Conservation (phyloP, 306 rosid species). For the Lathyrus sativus region DNA sequence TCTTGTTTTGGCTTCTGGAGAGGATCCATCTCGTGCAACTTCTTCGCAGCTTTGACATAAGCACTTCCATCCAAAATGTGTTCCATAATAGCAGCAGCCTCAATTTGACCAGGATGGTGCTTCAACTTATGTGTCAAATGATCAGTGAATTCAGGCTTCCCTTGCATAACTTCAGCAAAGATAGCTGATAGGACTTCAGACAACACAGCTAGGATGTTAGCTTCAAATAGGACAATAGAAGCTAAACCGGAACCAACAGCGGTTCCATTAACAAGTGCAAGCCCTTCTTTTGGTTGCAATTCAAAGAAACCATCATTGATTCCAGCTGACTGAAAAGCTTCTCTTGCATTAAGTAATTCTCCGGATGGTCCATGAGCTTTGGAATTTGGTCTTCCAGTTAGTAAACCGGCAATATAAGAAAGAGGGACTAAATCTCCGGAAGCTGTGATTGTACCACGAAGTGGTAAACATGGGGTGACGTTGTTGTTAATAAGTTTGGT, state of each 20-base stretch:
- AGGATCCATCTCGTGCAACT: constrained; percentile 57
- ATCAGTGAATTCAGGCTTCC: too few relatives aligned
- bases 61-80: too few relatives aligned
- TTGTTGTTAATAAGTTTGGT: constrained; percentile 70
- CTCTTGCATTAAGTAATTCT: constrained; percentile 33
- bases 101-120: constrained; percentile 81
- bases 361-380: constrained; percentile 56
- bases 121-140: constrained; percentile 67
- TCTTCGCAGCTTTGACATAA: too few relatives aligned
- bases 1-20: constrained; percentile 84
- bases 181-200: too few relatives aligned
- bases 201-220: too few relatives aligned
- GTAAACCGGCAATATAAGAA: constrained; percentile 78
- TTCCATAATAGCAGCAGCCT: too few relatives aligned
- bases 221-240: too few relatives aligned
- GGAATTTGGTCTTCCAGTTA: constrained; percentile 72
- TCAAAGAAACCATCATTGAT: not conserved
- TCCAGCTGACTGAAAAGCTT: constrained; percentile 64
- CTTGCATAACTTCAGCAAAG: too few relatives aligned
- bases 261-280: too few relatives aligned
- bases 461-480: constrained; percentile 79
- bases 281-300: too few relatives aligned
- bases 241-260: too few relatives aligned
- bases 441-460: constrained; percentile 78
- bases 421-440: constrained; percentile 92